Evolutionary conservation across 2,329 filamentous ascomycete species (phyloP), one percentile per base, ranked within the genome.

Genomic region (Cladosporium velox): DNA sequence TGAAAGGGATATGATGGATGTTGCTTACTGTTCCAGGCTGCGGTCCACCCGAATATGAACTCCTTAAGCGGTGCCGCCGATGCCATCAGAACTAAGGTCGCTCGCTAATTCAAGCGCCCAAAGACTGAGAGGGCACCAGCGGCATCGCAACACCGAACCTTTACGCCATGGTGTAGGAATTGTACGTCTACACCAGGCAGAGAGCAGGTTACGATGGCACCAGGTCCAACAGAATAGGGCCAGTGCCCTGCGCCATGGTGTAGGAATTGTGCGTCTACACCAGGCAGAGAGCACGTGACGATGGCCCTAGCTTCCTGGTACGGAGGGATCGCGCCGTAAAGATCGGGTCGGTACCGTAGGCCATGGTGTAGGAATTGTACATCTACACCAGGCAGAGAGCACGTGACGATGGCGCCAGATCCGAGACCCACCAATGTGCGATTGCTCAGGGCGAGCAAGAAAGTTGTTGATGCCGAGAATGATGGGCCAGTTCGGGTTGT

Each of bases 401-500:
- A 24, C 24, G 24, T 24, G 24, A 24, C 24, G 24, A 24, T 24
- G 24, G 24, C 24, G 24, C 24, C 24, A 24, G 24, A 24, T 24
- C 24, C 24, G 24, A 24, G 24, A 24, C 24, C 24, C 24, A 24
- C 24, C 24, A 24, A 24, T 24, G 24, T 24, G 24, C 24, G 24
- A 24, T 24, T 24, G 24, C 24, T 24, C 24, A 24, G 24, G 24
- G 24, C 24, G 24, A 24, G 70, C 72, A 58, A 74, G 75, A 68
- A 70, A 74, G 68, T 76, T 76, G 4, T 70, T 38, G 6, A 76
- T 70, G 30, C 74, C 74, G 1, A 74, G 74, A 64, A 76, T 76
- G 58, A 67, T 64, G 12, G 74, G 73, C 54, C 73, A 76, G 67
- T 75, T 76, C 0, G 74, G 74, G 28, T 70, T 73, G 68, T 76